Evolutionary conservation across 1,284 basidiomycete species (phyloP), one percentile per base, ranked within the genome.

Genomic region (Gomphus bonarii): DNA sequence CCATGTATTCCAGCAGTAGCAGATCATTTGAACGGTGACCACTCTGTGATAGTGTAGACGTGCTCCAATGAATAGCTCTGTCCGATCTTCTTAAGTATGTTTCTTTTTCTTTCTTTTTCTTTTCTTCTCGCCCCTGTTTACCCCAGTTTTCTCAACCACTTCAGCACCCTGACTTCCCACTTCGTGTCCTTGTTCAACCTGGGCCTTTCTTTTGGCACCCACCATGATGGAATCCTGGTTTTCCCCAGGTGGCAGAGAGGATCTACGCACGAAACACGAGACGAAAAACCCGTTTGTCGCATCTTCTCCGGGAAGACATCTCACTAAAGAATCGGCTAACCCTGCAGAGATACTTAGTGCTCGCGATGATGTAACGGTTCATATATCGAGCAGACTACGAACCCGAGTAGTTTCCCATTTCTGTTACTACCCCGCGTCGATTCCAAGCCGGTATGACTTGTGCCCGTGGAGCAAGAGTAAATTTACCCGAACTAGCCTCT

Each of bases 251-350:
- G 12, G 22, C 31, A 30, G 18, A 16, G 53, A n/a, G 10, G 53
- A 8, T 20, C 30, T 40, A 57, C 73, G 75, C 47, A 90, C 72
- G 66, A 95, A 92, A 68, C 91, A 90, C 28, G 90, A 83, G 20
- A 97, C 92, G 64, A 97, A 97, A 73, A 97, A 97, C 0, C 94
- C 94, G 66, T 97, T 97, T 16, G 93, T 97, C 43, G 79, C 81
- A 66, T 97, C 92, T 60, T 88, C 88, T 38, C 82, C 84, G 0
- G 93, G 90, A 25, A 80, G 77, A 69, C 92, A 97, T n/a, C 94
- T 81, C 40, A 97, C 72, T 20, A 95, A 71, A 2, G 83, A 80
- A 7, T 78, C 73, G 1, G 90, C 85, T 60, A 84, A 70, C 6
- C 70, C 85, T 85, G 63, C 36, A 55, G 52, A 8, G 20, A 57